Evolutionary conservation across 148 eudicot species (phyloP), one percentile per base, ranked within the genome.

Genomic region (Vaccinium myrtillus): DNA sequence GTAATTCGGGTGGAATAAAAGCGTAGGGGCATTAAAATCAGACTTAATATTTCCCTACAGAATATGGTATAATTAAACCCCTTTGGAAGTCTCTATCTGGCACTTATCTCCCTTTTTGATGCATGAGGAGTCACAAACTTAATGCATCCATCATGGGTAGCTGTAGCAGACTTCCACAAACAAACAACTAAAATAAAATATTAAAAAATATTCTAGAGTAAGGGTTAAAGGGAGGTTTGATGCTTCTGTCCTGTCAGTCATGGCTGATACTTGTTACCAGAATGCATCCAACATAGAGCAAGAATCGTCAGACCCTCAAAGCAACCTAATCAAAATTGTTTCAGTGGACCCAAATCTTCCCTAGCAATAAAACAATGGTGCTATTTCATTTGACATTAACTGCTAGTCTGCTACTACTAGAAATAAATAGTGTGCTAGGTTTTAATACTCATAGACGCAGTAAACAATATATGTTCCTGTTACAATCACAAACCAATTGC

Each of bases 121-220:
- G 79, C 58, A 77, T 23, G 58, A 77, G 65, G 67, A 56, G 59
- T 59, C 43, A 55, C 19, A 79, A 78, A 53, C 81, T 25, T 51
- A 36, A 53, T 30, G 70, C 82, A 80, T 21, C 48, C 65, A 54
- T 54, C 58, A 76, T 49, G 79, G 48, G 48, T 39, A 73, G 74
- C 39, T 27, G 39, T 69, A 30, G 32, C 74, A 30, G 74, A 69
- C 74, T 69, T 27, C 18, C 39, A 69, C 74, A 69, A 69, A 69
- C 74, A 23, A 69, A 25, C 74, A 69, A 69, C 43, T 30, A 69
- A 69, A 30, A 27, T 30, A 27, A 27, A 27, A 5, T 69, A 27
- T n/a, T n/a, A 23, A 65, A 65, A 65, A 69, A 69, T 61, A 61
- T 2, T 69, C 13, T 30, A 4, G 13, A 30, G 12, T 69, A 32